phyloP scores from a whole-genome alignment of 331 rosid genomes.

The Phaseolus coccineus region DNA sequence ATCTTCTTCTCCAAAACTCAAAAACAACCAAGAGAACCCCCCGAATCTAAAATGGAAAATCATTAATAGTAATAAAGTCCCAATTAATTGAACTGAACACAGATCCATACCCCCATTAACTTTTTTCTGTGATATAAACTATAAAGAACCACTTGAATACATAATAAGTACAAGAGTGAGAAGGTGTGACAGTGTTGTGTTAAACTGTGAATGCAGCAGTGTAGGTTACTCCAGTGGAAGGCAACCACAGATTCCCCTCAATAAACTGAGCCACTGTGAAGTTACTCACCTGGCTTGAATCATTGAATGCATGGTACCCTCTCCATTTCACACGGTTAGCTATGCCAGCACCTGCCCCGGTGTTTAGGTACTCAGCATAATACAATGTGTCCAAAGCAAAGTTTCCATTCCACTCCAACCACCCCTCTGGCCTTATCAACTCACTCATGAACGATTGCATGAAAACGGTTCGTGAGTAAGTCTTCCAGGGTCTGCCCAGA shows the following conservation, averaged over 20 bases:
- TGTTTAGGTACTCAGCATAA: conserved; percentile 77
- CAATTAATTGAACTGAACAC: neutral
- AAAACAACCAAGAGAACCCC: neutral
- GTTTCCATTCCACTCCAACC: conserved; percentile 84
- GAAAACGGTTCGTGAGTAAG: conserved; percentile 69
- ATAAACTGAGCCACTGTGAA: conserved; percentile 75
- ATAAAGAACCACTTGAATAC: conserved; percentile 8
- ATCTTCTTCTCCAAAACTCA: neutral
- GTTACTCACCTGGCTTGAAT: conserved; percentile 51
- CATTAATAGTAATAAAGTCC: conserved; percentile 17
- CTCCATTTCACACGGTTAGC: conserved; percentile 72
- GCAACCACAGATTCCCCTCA: conserved; percentile 86
- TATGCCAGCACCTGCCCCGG: conserved; percentile 66
- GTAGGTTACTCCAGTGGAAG: conserved; percentile 77
- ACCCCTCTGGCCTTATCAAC: conserved; percentile 68
- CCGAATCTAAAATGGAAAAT: neutral
- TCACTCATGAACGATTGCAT: conserved; percentile 66
- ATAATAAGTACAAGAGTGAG: conserved; percentile 28
- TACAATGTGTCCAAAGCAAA: conserved; percentile 64
- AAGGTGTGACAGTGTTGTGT: neutral
- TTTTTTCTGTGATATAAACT: neutral
- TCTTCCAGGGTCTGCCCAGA: conserved; percentile 92
- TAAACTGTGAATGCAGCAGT: conserved; percentile 53
- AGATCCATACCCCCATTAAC: neutral
- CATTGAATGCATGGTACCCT: conserved; percentile 66